Evolutionary conservation across 305 asterid species (phyloP), one percentile per base, ranked within the genome.

Genomic region (Euphrasia arctica): DNA sequence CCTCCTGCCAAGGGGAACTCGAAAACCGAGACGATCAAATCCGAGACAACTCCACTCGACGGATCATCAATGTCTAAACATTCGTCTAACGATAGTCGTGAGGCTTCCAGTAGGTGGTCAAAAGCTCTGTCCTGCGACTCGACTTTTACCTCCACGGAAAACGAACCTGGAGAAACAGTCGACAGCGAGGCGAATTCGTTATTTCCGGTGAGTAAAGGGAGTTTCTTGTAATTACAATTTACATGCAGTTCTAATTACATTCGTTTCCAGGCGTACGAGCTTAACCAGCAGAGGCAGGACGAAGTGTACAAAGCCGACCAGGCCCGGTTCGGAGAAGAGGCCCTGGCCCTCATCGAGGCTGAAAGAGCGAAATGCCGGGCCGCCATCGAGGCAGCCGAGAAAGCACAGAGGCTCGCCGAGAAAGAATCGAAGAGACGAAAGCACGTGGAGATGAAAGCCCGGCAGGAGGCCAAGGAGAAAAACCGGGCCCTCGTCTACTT

Each of bases 301-400:
- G 92, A 74, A 48, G 64, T 45, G 13, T 63, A 63, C 31, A 66
- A 45, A 68, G 36, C 70, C 22, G 89, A 85, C 65, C 83, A 75
- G 66, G 82, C 82, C 22, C 69, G 63, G 64, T 60, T 72, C 9
- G 60, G 73, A 45, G 84, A 71, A 65, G 89, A 77, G 72, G 77
- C 91, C 39, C 70, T 70, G 2, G 81, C 72, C 8, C 73, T 82
- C 31, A 83, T 66, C 28, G 79, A 79, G 73, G 66, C 78, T 22
- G 87, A 83, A 75, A 83, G 72, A 68, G 82, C 80, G 10, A 81
- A 80, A 77, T 79, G 83, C 76, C 71, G 72, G 71, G 90, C 82
- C 32, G 89, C 86, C 72, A 69, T 75, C 41, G 84, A 86, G 73
- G 94, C 83, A 18, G 86, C 85, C 11, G 81, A 74, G 75, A 79